phyloP scores from a whole-genome alignment of 2,329 filamentous ascomycete genomes.

The Orbilia ellipsospora region DNA sequence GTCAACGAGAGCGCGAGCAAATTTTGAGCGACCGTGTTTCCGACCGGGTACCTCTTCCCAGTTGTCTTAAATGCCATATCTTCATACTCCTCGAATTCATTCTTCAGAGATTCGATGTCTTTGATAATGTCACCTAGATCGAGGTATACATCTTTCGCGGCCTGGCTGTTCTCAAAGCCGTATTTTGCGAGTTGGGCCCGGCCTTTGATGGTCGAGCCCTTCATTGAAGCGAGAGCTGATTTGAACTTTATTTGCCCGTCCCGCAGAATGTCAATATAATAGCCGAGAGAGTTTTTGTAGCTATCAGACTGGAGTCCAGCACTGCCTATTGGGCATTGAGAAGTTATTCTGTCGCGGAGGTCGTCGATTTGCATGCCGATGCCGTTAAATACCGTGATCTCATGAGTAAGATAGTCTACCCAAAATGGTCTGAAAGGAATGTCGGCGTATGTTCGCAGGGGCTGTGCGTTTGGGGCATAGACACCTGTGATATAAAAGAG shows the following conservation, averaged over 20 bases:
- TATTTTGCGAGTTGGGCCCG: neutral
- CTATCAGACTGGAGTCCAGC: neutral
- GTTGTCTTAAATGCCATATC: neutral
- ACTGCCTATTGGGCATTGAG: neutral
- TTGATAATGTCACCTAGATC: neutral
- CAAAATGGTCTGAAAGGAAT: constrained; percentile 10
- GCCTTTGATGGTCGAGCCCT: neutral
- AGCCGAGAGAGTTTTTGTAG: constrained; percentile 2
- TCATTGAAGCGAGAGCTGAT: neutral
- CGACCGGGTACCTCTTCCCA: neutral
- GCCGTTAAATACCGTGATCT: neutral
- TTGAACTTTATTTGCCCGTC: neutral
- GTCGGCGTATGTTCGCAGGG: neutral
- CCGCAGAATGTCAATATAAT: neutral
- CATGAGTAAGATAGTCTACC: neutral
- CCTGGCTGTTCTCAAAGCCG: neutral
- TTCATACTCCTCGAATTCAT: neutral
- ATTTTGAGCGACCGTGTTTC: neutral
- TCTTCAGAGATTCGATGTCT: neutral
- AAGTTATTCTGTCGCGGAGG: neutral
- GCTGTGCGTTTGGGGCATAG: neutral
- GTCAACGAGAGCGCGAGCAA: neutral
- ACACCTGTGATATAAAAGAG: neutral
- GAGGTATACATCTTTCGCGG: neutral
- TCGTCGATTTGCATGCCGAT: neutral